phyloP scores from a whole-genome alignment of 2,329 filamentous ascomycete genomes.

The Mycosphaerelloides madeirae region DNA sequence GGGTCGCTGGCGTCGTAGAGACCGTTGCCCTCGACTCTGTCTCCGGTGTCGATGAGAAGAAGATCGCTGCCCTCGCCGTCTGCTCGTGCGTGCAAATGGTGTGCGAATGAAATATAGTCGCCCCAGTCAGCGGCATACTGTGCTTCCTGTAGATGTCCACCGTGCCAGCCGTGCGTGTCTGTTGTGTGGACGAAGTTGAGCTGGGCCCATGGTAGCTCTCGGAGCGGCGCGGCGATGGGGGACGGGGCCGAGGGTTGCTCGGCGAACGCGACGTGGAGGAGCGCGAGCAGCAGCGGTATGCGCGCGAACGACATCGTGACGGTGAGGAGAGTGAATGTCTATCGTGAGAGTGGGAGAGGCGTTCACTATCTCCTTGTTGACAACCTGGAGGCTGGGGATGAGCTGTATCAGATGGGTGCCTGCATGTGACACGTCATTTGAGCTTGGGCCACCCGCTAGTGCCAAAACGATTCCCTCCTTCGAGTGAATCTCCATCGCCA shows the following conservation, averaged over 20 bases:
- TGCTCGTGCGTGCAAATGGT: conserved; percentile 73
- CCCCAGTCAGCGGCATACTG: conserved; percentile 97
- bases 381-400: background rate
- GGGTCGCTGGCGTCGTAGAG: conserved; percentile 86
- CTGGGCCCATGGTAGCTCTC: conserved; percentile 84
- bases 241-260: conserved; percentile 76
- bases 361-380: no score
- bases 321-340: background rate
- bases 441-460: no score
- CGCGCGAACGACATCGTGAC: conserved; percentile 9
- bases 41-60: conserved; percentile 91
- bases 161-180: conserved; percentile 91
- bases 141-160: conserved; percentile 83
- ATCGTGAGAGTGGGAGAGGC: no score
- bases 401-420: background rate
- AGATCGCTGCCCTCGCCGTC: conserved; percentile 76
- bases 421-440: background rate
- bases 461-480: no score
- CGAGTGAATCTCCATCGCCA: no score
- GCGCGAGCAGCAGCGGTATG: conserved; percentile 18
- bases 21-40: conserved; percentile 89
- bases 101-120: conserved; percentile 90
- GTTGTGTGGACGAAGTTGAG: conserved; percentile 94
- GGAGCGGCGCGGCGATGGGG: conserved; percentile 74
- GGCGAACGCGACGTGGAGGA: conserved; percentile 22